Percentiles rank a stretch among this genome's conserved stretches.
phyloP scores from a whole-genome alignment of 2,329 filamentous ascomycete species.

The Pseudocercospora musae region DNA sequence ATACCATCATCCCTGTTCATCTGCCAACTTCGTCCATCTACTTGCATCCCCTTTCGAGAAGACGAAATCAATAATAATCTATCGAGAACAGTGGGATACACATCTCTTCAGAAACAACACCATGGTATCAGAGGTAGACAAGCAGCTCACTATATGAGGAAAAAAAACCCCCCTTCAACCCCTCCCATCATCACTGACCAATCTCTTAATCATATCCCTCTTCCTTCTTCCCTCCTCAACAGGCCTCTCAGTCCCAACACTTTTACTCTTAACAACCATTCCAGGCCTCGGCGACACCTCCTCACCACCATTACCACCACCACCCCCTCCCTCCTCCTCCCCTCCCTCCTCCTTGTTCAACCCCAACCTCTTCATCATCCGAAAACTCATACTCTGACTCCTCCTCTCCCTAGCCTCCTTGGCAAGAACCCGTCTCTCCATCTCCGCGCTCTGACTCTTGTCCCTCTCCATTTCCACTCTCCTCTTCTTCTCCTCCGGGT shows the following conservation, averaged over 20 bases:
- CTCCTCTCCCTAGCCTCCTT: conserved; percentile 41
- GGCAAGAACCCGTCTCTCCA: conserved; percentile 53
- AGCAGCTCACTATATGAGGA: no score
- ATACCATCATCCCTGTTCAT: no score
- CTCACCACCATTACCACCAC: no score
- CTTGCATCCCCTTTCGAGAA: no score
- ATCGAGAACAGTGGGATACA: background rate
- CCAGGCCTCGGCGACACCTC: no score
- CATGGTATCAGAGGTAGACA: background rate
- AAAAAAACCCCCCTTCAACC: no score
- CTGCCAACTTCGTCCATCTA: background rate
- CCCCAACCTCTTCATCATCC: conserved; percentile 29
- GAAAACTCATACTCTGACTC: conserved; percentile 34
- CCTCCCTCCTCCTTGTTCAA: conserved; percentile 11
- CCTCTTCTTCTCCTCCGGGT: conserved; percentile 56
- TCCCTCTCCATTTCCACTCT: conserved; percentile 51
- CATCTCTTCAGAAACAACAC: background rate
- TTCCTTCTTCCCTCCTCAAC: conserved; percentile 1
- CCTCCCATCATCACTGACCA: background rate
- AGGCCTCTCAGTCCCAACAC: conserved; percentile 5
- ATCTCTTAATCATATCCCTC: conserved; percentile 1
- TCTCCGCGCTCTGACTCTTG: conserved; percentile 60
- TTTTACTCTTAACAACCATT: conserved; percentile 4
- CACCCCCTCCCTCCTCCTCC: background rate
- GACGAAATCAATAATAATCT: background rate